phyloP scores from a whole-genome alignment of 1,139 yeast species.

The Meyerozyma guilliermondii region DNA sequence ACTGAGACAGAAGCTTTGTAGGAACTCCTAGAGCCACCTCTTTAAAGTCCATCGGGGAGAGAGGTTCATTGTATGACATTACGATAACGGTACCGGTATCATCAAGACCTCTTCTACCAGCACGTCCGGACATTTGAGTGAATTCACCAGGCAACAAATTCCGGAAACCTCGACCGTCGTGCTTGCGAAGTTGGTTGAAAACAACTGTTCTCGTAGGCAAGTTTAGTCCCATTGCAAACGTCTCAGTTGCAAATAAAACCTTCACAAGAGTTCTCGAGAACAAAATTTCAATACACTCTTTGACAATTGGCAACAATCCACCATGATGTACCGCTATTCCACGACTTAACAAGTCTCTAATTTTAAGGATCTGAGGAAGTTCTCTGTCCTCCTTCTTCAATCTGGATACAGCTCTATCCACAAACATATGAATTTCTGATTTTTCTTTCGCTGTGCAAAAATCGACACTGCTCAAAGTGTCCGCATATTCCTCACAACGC shows the following conservation, averaged over 20 bases:
- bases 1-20: slow-evolving; percentile 85
- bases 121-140: slow-evolving; percentile 98
- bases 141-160: slow-evolving; percentile 90
- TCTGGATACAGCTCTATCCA: slow-evolving; percentile 83
- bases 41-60: slow-evolving; percentile 57
- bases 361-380: slow-evolving; percentile 80
- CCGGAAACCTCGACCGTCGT: slow-evolving; percentile 83
- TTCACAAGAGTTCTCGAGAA: slow-evolving; percentile 84
- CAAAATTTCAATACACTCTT: slow-evolving; percentile 89
- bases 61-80: slow-evolving; percentile 76
- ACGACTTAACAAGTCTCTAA: slow-evolving; percentile 76
- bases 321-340: slow-evolving; percentile 98
- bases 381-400: slow-evolving; percentile 89
- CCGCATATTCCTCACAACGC: slow-evolving; percentile 90
- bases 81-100: slow-evolving; percentile 93
- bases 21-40: slow-evolving; percentile 84
- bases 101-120: slow-evolving; percentile 96
- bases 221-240: slow-evolving; percentile 97
- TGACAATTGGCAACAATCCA: slow-evolving; percentile 90
- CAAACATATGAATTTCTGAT: slow-evolving; percentile 88
- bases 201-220: slow-evolving; percentile 97
- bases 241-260: slow-evolving; percentile 93
- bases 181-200: slow-evolving; percentile 78
- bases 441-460: slow-evolving; percentile 80
- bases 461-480: slow-evolving; percentile 65